Percentiles rank a stretch among this genome's conserved stretches.
These are phyloP conservation scores for Pleurotus platypus DNA, from an alignment of 768 basidiomycete genomes.

Conservation along the genomic window DNA sequence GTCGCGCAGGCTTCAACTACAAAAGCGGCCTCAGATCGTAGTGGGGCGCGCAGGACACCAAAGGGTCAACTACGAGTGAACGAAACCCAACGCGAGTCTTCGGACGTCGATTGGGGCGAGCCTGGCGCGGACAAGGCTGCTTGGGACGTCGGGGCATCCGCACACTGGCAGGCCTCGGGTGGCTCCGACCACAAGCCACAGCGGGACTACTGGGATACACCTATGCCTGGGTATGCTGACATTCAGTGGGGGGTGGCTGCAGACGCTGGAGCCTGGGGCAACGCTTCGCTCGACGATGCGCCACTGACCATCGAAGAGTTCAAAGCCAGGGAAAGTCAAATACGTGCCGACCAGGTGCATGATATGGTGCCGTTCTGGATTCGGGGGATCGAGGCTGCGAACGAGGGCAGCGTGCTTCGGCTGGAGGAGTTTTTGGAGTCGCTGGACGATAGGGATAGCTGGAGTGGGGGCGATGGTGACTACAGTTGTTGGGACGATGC, in stretches of 20 bases:
- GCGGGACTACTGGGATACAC: neutral
- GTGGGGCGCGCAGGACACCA: too few relatives aligned
- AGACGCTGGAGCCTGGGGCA: conserved; percentile 21
- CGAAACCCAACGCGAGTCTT: too few relatives aligned
- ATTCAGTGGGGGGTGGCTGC: conserved; percentile 6
- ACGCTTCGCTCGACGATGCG: conserved; percentile 15
- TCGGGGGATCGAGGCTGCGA: conserved; percentile 42
- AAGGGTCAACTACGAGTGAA: too few relatives aligned
- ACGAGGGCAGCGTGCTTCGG: conserved; percentile 36
- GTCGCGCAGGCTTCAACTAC: too few relatives aligned
- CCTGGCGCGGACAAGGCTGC: neutral
- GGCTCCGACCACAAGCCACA: neutral
- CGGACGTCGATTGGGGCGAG: neutral
- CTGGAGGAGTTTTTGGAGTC: conserved; percentile 44
- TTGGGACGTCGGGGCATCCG: neutral
- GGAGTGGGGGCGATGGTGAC: neutral
- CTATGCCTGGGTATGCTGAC: neutral
- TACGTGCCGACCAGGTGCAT: conserved; percentile 40
- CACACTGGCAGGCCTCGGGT: too few relatives aligned
- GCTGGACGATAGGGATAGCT: conserved; percentile 27
- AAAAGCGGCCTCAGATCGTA: too few relatives aligned
- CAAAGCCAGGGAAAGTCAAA: conserved; percentile 23
- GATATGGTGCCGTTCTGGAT: conserved; percentile 57
- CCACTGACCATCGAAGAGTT: conserved; percentile 24
- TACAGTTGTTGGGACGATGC: conserved; percentile 1